A percentile compares a stretch with the other conserved stretches of the same genome.
phyloP scores from a whole-genome alignment of 352 stramenopile species.

The Pythium aphanidermatum region DNA sequence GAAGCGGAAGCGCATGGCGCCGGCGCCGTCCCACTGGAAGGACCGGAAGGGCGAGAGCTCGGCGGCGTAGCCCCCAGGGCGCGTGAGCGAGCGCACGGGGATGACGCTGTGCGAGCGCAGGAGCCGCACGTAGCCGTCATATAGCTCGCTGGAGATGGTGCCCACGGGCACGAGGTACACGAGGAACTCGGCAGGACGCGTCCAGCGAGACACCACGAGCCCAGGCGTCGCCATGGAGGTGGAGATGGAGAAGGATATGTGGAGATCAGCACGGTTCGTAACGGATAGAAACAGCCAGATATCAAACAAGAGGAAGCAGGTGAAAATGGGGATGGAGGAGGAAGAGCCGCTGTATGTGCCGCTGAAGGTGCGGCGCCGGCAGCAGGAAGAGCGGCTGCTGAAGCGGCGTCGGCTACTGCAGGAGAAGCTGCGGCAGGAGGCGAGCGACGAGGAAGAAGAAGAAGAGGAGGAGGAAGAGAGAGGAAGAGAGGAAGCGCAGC shows the following conservation, averaged over 20 bases:
- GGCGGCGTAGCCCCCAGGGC: constrained; percentile 64
- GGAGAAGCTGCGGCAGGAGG: constrained; percentile 43
- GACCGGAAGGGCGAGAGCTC: constrained; percentile 78
- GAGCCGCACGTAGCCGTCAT: constrained; percentile 50
- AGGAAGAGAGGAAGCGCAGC: neutral
- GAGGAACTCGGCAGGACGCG: constrained; percentile 62
- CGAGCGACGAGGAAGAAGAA: constrained; percentile 25
- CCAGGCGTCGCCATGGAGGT: neutral
- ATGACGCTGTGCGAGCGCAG: constrained; percentile 50
- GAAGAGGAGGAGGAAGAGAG: constrained; percentile 9
- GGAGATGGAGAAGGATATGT: neutral
- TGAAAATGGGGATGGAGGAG: constrained; percentile 1
- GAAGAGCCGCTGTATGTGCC: constrained; percentile 70
- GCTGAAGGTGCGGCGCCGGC: constrained; percentile 65
- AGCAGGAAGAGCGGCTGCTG: constrained; percentile 58
- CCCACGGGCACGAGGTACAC: constrained; percentile 80
- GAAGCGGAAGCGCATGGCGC: constrained; percentile 64
- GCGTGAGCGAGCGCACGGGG: constrained; percentile 58
- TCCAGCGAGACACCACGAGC: constrained; percentile 27
- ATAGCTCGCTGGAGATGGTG: constrained; percentile 49
- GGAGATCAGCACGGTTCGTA: too few species aligned
- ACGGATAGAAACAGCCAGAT: too few species aligned
- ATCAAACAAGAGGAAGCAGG: constrained; percentile 1
- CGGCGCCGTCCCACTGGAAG: constrained; percentile 58
- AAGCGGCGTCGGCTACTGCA: constrained; percentile 45